Base-by-base conservation (phyloP, 2,329 filamentous ascomycete genomes). In the Ceratocystis smalleyi region DNA sequence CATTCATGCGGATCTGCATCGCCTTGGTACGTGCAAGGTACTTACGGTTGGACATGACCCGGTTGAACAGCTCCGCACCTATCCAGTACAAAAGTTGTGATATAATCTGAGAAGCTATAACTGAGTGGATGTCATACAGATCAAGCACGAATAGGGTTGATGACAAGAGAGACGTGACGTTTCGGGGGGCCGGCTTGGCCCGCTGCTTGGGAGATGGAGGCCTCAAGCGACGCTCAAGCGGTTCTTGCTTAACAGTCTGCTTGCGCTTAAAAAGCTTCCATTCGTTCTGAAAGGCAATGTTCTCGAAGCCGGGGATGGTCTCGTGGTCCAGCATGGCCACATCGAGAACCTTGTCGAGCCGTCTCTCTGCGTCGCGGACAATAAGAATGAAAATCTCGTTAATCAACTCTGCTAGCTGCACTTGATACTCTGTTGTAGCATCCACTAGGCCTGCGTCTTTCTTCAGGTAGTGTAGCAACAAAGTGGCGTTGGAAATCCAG, bases 1-100 rank as follows among this genome's bases (percentile, higher is more conserved):
- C 85, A 72, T 99, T 99, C 91, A 99, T 97, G 69, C 94, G 89
- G 70, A 99, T 97, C 73, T 99, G 94, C 94, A 99, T 99, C 2
- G 94, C 94, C 74, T 99, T 99, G 19, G 94, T 99, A 63, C 94
- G 83, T 5, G 94, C 92, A 8, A 99, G 80, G 71, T 96, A 99
- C 73, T 92, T 91, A 68, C 90, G 84, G 71, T 95, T 96, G 35
- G 89, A 92, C 89, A 99, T 96, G 74, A 99, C 89, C 66, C 92
- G 87, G 74, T 99, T 99, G 77, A 99, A 99, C 7, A 97, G 83
- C 75, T 99, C 94, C 0, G 92, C 89, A 5, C 91, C 89, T 17
- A 99, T 81, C 94, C 94, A 99, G 76, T 96, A 99, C 55, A 97
- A 81, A 1, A 99, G 80, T 71, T 99, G 94, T 2, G 91, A 89